phyloP scores from a whole-genome alignment of 805 yeast genomes.

The Pichia phayaonensis region DNA sequence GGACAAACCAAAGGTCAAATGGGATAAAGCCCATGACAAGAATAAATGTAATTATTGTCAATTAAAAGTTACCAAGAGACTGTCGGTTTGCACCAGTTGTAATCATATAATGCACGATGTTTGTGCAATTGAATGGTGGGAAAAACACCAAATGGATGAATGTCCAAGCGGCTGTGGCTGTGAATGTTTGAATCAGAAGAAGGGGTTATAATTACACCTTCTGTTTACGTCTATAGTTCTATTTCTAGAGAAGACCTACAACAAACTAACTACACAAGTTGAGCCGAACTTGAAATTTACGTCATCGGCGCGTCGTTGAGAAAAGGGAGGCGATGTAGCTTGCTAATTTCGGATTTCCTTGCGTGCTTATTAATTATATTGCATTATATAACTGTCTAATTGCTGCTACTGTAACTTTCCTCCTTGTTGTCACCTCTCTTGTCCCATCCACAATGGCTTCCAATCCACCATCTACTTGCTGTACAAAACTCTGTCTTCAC shows the following conservation, averaged over 20 bases:
- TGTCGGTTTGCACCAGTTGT: constrained; percentile 65
- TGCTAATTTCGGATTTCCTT: too few relatives aligned
- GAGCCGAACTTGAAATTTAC: too few relatives aligned
- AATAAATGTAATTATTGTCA: constrained; percentile 63
- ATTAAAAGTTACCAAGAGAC: constrained; percentile 47
- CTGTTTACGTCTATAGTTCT: too few relatives aligned
- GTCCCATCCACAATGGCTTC: constrained; percentile 11
- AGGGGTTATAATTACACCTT: background rate
- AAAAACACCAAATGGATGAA: constrained; percentile 33
- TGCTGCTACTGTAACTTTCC: background rate
- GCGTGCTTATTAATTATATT: too few relatives aligned
- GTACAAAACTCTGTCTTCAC: constrained; percentile 9
- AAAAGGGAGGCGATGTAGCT: too few relatives aligned
- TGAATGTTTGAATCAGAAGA: constrained; percentile 32
- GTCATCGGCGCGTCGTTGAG: too few relatives aligned
- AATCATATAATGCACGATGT: constrained; percentile 70
- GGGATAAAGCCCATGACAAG: constrained; percentile 13
- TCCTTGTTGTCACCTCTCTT: background rate
- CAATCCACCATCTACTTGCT: constrained; percentile 12
- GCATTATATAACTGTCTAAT: too few relatives aligned
- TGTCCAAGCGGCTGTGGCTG: constrained; percentile 91
- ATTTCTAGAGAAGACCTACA: too few relatives aligned
- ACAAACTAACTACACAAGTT: too few relatives aligned
- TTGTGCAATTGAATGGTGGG: constrained; percentile 84
- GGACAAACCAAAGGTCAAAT: constrained; percentile 1